A percentile compares a stretch with the other conserved stretches of the same genome.
phyloP scores from a whole-genome alignment of 495 filamentous ascomycete species.

The Evansstolkia leycettana region DNA sequence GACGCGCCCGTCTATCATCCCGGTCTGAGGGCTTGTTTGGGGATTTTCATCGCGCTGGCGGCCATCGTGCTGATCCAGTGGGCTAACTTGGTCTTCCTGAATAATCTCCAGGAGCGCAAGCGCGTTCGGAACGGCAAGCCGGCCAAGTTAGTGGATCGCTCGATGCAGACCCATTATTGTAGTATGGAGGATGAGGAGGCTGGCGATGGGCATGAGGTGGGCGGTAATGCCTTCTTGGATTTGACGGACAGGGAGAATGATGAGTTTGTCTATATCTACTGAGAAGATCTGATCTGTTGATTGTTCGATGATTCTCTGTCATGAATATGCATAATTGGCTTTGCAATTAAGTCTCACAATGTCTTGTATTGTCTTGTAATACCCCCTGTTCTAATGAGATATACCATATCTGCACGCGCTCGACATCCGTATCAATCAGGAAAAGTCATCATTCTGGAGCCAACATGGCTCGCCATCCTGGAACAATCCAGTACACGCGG shows the following conservation, averaged over 20 bases:
- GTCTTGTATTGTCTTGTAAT: no score
- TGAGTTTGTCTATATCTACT: conserved; percentile 58
- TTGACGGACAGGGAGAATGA: conserved; percentile 53
- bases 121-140: conserved; percentile 46
- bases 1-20: conserved; percentile 39
- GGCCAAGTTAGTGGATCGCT: conserved; percentile 40
- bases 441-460: no score
- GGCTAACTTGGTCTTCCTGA: conserved; percentile 38
- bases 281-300: no score
- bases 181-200: conserved; percentile 11
- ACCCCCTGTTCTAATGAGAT: no score
- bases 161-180: conserved; percentile 35
- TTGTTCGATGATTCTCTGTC: no score
- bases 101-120: conserved; percentile 36
- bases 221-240: conserved; percentile 36
- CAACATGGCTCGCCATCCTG: background rate
- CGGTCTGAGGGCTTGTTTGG: conserved; percentile 41
- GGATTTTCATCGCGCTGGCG: conserved; percentile 40
- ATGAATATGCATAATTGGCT: no score
- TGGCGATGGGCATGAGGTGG: conserved; percentile 17
- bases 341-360: no score
- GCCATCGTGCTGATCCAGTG: conserved; percentile 38
- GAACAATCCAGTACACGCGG: background rate
- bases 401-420: no score
- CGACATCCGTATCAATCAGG: no score